These are phyloP conservation scores for Abrus pulchellus DNA, from an alignment of 306 rosid species.

Conservation along the genomic window DNA sequence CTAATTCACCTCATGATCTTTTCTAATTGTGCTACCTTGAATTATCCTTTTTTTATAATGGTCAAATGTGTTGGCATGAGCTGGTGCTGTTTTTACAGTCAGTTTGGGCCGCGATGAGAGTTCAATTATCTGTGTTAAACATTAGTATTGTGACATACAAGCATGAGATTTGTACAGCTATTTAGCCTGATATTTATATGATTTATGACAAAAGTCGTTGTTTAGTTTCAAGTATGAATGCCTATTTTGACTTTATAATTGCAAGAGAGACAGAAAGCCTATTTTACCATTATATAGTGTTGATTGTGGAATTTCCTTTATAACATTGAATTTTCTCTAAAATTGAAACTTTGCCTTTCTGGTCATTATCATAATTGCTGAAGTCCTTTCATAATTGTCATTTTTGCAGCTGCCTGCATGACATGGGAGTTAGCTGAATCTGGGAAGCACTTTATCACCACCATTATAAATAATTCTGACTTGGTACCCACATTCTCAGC, in stretches of 20 bases:
- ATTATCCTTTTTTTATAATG: conserved; percentile 27
- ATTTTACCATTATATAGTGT: not conserved
- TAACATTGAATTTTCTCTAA: conserved; percentile 20
- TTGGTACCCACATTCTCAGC: conserved; percentile 93
- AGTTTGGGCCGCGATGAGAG: conserved; percentile 2
- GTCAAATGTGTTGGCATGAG: not conserved
- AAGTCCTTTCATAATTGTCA: conserved; percentile 44
- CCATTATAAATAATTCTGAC: conserved; percentile 90
- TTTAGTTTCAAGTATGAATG: not conserved
- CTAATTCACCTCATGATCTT: not conserved
- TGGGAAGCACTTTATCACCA: conserved; percentile 91
- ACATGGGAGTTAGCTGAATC: conserved; percentile 99
- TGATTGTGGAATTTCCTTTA: not conserved
- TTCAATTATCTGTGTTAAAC: not conserved
- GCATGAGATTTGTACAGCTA: not conserved
- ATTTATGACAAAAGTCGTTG: conserved; percentile 8
- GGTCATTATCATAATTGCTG: conserved; percentile 3
- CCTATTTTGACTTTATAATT: conserved; percentile 26
- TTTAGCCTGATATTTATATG: not conserved
- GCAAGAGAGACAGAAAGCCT: not conserved
- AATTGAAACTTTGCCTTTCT: conserved; percentile 11
- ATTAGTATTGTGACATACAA: not conserved
- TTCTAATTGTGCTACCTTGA: not conserved
- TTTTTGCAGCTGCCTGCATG: conserved; percentile 93
- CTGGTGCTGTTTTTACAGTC: not conserved